Conservation (phyloP, 257 asterid species). For the Ligustrum vulgare region DNA sequence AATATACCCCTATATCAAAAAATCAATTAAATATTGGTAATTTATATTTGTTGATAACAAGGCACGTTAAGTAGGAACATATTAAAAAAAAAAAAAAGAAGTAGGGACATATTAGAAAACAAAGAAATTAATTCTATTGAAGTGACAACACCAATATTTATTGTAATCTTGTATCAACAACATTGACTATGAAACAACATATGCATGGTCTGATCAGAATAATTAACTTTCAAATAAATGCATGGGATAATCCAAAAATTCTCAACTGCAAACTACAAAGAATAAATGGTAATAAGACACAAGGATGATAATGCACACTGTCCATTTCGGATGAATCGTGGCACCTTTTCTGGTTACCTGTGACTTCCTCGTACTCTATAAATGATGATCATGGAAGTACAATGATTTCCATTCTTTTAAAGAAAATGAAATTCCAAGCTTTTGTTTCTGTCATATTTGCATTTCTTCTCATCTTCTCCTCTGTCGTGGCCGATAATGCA, state of each 20-base stretch:
- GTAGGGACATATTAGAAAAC: too few species aligned
- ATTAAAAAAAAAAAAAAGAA: too few species aligned
- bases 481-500: constrained; percentile 20
- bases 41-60: too few species aligned
- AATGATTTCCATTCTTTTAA: background rate
- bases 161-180: background rate
- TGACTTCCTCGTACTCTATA: constrained; percentile 20
- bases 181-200: background rate
- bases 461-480: constrained; percentile 30
- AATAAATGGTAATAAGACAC: constrained; percentile 15
- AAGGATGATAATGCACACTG: constrained; percentile 1
- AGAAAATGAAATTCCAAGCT: constrained; percentile 24
- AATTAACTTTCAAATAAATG: background rate
- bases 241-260: constrained; percentile 16
- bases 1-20: too few species aligned
- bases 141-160: too few species aligned
- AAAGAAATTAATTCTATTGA: too few species aligned
- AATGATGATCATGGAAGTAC: constrained; percentile 8
- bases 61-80: too few species aligned
- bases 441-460: constrained; percentile 21
- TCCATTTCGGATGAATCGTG: background rate
- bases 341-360: background rate
- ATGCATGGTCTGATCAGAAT: background rate
- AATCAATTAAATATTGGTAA: too few species aligned
- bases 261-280: constrained; percentile 36